A percentile compares a stretch with the other conserved stretches of the same genome.
These are phyloP conservation scores for Agrocybe praecox DNA, from an alignment of 768 basidiomycete species.

Conservation along the genomic window DNA sequence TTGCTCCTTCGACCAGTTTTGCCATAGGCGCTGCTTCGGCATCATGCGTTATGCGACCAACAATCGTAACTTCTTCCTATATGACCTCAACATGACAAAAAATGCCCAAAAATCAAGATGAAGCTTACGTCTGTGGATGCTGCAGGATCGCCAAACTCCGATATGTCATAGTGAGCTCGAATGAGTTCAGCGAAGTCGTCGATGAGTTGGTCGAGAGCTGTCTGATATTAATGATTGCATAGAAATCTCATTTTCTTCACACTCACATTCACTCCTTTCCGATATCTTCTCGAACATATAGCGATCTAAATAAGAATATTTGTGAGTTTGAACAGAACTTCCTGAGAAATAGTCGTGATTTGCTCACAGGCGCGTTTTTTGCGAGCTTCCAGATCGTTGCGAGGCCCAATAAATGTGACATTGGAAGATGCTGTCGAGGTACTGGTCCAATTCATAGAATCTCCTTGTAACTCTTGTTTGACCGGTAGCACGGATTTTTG, in stretches of 20 bases:
- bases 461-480: slow-evolving; percentile 37
- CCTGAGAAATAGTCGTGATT: neutral
- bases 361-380: slow-evolving; percentile 62
- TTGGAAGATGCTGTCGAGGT: slow-evolving; percentile 11
- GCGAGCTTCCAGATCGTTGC: slow-evolving; percentile 33
- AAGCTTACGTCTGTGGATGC: slow-evolving; percentile 42
- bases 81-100: slow-evolving; percentile 1
- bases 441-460: slow-evolving; percentile 24
- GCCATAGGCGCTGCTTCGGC: slow-evolving; percentile 54
- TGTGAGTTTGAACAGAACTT: neutral
- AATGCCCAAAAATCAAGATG: neutral
- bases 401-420: slow-evolving; percentile 43
- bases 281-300: slow-evolving; percentile 95
- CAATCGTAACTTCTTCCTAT: slow-evolving; percentile 66
- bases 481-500: slow-evolving; percentile 23
- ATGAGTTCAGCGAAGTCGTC: slow-evolving; percentile 83
- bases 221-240: neutral
- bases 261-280: slow-evolving; percentile 78
- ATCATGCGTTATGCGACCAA: slow-evolving; percentile 77
- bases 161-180: slow-evolving; percentile 65
- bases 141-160: slow-evolving; percentile 76
- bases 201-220: slow-evolving; percentile 85
- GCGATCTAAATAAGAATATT: slow-evolving; percentile 49
- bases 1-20: slow-evolving; percentile 74
- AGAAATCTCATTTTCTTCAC: neutral